A percentile compares a stretch with the other conserved stretches of the same genome.
These are phyloP conservation scores for Astrothelium subdiscretum DNA, from an alignment of 495 filamentous ascomycete genomes.

Conservation along the genomic window DNA sequence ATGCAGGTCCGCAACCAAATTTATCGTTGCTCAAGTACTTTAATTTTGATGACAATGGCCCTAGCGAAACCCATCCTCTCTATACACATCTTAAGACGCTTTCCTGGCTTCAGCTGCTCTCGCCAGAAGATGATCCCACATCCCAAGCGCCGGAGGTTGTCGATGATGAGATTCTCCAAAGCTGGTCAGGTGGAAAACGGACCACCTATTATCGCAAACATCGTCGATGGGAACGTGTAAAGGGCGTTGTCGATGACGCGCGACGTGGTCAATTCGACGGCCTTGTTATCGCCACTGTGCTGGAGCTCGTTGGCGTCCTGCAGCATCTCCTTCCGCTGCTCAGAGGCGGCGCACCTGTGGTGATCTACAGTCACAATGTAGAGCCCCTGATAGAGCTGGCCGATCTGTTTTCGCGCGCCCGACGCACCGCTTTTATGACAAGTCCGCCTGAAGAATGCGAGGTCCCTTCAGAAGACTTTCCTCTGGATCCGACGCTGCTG, in stretches of 20 bases:
- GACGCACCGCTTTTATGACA: slow-evolving; percentile 58
- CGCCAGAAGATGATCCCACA: slow-evolving; percentile 58
- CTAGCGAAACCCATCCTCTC: slow-evolving; percentile 64
- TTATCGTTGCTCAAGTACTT: slow-evolving; percentile 79
- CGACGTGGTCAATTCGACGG: slow-evolving; percentile 70
- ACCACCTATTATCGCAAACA: slow-evolving; percentile 76
- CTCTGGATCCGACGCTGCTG: slow-evolving; percentile 69
- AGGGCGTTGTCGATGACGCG: slow-evolving; percentile 56
- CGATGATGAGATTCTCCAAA: slow-evolving; percentile 42
- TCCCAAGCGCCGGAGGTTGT: slow-evolving; percentile 50
- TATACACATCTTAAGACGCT: slow-evolving; percentile 67
- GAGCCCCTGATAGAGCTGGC: slow-evolving; percentile 64
- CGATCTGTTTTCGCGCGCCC: slow-evolving; percentile 67
- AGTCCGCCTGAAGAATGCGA: slow-evolving; percentile 12
- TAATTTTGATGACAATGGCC: slow-evolving; percentile 58
- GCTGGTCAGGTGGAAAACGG: slow-evolving; percentile 65
- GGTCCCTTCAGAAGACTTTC: slow-evolving; percentile 53
- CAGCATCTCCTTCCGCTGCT: slow-evolving; percentile 64
- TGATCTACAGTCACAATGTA: slow-evolving; percentile 68
- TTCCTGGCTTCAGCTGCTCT: slow-evolving; percentile 80
- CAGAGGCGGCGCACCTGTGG: slow-evolving; percentile 67
- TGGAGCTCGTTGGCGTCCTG: slow-evolving; percentile 69
- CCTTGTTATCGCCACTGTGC: slow-evolving; percentile 64
- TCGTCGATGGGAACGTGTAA: slow-evolving; percentile 60
- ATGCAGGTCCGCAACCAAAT: slow-evolving; percentile 83